Base-by-base conservation (phyloP, 768 basidiomycete genomes). In the Imleria badia region DNA sequence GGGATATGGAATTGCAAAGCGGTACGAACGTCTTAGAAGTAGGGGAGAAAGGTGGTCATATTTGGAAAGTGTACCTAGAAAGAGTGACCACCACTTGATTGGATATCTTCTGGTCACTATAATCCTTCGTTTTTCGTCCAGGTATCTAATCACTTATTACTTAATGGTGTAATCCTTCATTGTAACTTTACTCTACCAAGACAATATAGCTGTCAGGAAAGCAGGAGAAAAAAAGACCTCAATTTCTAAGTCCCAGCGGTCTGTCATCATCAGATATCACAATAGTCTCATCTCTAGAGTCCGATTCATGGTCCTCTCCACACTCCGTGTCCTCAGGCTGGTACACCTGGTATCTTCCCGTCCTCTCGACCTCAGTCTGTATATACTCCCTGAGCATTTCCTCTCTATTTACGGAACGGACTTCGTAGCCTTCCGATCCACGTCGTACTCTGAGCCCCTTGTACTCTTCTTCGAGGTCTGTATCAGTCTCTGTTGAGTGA, bases 391-490 rank as follows among this genome's bases (percentile, higher is more conserved):
- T 72, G 38, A 92, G 69, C 74, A 91, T 77, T 42, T 79, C 81
- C 63, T 91, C 87, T 53, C 91, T 75, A 42, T 81, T 75, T 35
- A 81, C 71, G 12, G 81, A 72, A 14, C 77, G 78, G 43, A 89
- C 83, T 65, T 94, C 91, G 60, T 85, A 89, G 5, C 91, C 91
- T 72, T 94, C 92, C 14, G 90, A 93, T 20, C 91, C 91, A 41
- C 82, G 72, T 48, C 91, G 76, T 44, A 89, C 75, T 31, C 58
- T 66, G 15, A 74, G 68, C n/a, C 71, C 66, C 30, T 61, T 66
- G 20, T 65, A 60, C 20, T 71, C 68, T 40, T 74, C 72, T n/a
- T 68, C 69, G 12, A 61, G 47, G 22, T 70, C 72, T 38, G 67
- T 51, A 39, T 62, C 66, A 11, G 51, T 55, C 5, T 64, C 66